Evolutionary conservation across 2,329 filamentous ascomycete genomes (phyloP), one percentile per base, ranked within the genome.

Genomic region (Fusarium chaquense): DNA sequence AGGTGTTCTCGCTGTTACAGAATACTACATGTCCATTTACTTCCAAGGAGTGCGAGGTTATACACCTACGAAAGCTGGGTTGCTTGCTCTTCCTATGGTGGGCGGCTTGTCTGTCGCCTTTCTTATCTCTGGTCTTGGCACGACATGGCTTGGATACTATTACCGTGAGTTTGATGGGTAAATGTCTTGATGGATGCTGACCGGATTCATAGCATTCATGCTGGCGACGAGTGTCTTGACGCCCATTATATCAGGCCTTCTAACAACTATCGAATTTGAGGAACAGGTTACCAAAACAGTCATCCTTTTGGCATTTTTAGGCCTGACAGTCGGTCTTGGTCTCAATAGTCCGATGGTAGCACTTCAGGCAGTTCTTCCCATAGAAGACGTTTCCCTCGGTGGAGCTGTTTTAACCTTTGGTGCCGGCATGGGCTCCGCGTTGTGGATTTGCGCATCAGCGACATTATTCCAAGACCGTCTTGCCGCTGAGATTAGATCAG

Each of bases 11-110:
- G 49, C 69, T 0, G 73, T 75, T 4, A 73, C 73, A 0, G 72
- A 75, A 28, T 75, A 72, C 6, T 75, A 75, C 55, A 75, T 75
- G 69, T 65, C 67, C 11, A 75, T 75, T 5, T 75, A 75, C 52
- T 75, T 75, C 5, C 73, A 75, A 13, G 73, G 70, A 13, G 73
- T 75, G 3, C 35, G 65, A 8, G 73, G 73, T 2, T 72, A 73
- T 12, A 41, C 72, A 4, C 58, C 72, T 2, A 57, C 72, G 0
- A 56, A 61, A 12, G 67, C 72, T 16, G 72, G 72, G 0, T 7
- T 75, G 0, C 56, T 75, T 9, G 72, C 72, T 1, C 60, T 74
- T 12, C 72, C 72, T 0, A 74, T 74, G 72, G 45, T 74, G 0
- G 72, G 70, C 1, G 72, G 72, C 0, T 6, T 74, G 6, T 50